Percentiles rank a stretch among this genome's conserved stretches.
phyloP scores from a whole-genome alignment of 352 stramenopile genomes.

The Phytophthora podocarpi region DNA sequence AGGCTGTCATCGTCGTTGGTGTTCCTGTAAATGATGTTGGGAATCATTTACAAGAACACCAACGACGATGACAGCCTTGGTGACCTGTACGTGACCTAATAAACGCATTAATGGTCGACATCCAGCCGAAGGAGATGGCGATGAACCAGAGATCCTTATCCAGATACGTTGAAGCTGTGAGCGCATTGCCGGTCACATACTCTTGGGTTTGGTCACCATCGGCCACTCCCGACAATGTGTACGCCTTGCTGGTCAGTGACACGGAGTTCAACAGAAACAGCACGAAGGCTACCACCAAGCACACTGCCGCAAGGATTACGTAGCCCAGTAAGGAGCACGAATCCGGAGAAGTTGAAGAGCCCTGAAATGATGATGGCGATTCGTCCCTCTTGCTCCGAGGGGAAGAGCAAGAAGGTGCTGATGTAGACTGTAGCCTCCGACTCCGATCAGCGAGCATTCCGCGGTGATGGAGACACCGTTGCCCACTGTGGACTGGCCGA shows the following conservation, averaged over 20 bases:
- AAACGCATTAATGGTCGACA: conserved; percentile 49
- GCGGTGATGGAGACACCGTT: conserved; percentile 48
- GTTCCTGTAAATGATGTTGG: conserved; percentile 47
- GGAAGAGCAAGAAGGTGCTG: conserved; percentile 54
- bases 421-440: conserved; percentile 58
- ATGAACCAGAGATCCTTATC: conserved; percentile 55
- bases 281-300: conserved; percentile 27
- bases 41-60: conserved; percentile 42
- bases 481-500: conserved; percentile 38
- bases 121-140: conserved; percentile 48
- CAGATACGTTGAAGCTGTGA: conserved; percentile 27
- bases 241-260: conserved; percentile 21
- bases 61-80: conserved; percentile 13
- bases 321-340: conserved; percentile 56
- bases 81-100: conserved; percentile 49
- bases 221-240: conserved; percentile 32
- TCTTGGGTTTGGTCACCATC: conserved; percentile 26
- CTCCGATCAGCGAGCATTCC: conserved; percentile 46
- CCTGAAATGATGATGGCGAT: conserved; percentile 50
- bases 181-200: conserved; percentile 32
- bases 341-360: conserved; percentile 58
- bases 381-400: conserved; percentile 38
- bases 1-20: conserved; percentile 15
- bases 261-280: conserved; percentile 36
- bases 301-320: conserved; percentile 25